Percentiles rank a stretch among this genome's conserved stretches.
Evolutionary conservation across 257 asterid genomes (phyloP).

Genomic region (Penstemon davidsonii): DNA sequence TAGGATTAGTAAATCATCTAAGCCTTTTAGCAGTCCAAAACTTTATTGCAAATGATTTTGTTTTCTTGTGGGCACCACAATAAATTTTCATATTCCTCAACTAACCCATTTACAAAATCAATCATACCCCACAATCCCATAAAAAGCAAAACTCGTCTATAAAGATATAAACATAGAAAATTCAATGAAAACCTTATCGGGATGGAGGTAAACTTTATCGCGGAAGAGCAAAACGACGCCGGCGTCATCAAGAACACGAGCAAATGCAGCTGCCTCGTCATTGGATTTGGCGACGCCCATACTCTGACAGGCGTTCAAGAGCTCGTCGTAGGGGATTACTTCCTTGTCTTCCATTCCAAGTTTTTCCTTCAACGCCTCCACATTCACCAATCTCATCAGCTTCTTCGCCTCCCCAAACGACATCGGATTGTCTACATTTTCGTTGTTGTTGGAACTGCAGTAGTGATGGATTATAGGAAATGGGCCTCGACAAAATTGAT

Average conservation of each 20-base stretch:
- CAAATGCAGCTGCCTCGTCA: constrained; percentile 74
- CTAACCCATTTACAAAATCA: constrained; percentile 23
- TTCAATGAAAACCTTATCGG: constrained; percentile 60
- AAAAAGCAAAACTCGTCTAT: neutral
- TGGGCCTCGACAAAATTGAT: neutral
- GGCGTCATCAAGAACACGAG: constrained; percentile 89
- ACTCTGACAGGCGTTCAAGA: constrained; percentile 57
- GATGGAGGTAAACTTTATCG: constrained; percentile 85
- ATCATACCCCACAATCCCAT: constrained; percentile 26
- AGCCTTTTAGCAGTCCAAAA: constrained; percentile 7
- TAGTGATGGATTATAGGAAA: neutral
- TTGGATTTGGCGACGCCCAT: constrained; percentile 71
- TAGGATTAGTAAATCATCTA: neutral
- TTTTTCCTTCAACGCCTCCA: constrained; percentile 69
- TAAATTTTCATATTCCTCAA: constrained; percentile 5
- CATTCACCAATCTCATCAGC: constrained; percentile 88
- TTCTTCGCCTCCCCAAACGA: constrained; percentile 79
- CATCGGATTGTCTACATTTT: constrained; percentile 31
- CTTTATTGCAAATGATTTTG: neutral
- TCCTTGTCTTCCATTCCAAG: constrained; percentile 70
- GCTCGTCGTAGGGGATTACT: constrained; percentile 66
- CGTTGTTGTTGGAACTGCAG: constrained; percentile 32
- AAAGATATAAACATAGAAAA: neutral
- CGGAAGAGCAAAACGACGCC: constrained; percentile 84
- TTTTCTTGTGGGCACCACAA: constrained; percentile 12